Base-by-base conservation (phyloP, 1,284 basidiomycete species). In the Rhodotorula sp. region DNA sequence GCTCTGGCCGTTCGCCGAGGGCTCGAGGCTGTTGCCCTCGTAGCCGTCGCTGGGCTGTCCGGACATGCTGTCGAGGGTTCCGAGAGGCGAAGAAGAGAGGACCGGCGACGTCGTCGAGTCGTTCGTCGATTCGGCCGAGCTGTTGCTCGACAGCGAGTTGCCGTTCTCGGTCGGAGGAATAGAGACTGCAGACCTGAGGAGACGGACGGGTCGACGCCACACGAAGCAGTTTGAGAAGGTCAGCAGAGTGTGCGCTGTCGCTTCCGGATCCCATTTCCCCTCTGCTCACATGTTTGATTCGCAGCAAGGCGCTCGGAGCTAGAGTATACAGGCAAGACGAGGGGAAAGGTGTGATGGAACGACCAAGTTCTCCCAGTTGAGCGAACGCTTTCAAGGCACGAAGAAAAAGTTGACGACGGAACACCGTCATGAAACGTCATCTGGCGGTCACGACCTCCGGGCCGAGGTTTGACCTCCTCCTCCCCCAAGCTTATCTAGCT, bases 61-160 rank as follows among this genome's bases (percentile, higher is more conserved):
- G 49, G 31, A 49, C 3, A 26, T 10, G 38, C 31, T 28, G 38
- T n/a, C 31, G 10, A n/a, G 1, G 55, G 34, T 57, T 7, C 56
- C 66, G 23, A 71, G 63, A 0, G 70, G 70, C 16, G 70, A 71
- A 1, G 55, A 28, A 0, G 70, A 62, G 34, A 71, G 66, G 34
- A 21, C 56, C 1, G 66, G 60, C 7, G 70, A 68, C 1, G 18
- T 28, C 26, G 55, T 56, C 1, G 55, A 54, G n/a, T 63, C 61
- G 57, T 50, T 56, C 43, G 47, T 47, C n/a, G 61, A 52, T 6
- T 56, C 45, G 10, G 49, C 23, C 34, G 63, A 64, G 18, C 31
- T 15, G 31, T 19, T 15, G 56, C 31, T 38, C 21, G 48, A 50
- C 19, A 18, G 23, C 21, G 60, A 62, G 21, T 48, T 48, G 34